Evolutionary conservation across 2,329 filamentous ascomycete species (phyloP).

Genomic region (Talaromyces sp.): DNA sequence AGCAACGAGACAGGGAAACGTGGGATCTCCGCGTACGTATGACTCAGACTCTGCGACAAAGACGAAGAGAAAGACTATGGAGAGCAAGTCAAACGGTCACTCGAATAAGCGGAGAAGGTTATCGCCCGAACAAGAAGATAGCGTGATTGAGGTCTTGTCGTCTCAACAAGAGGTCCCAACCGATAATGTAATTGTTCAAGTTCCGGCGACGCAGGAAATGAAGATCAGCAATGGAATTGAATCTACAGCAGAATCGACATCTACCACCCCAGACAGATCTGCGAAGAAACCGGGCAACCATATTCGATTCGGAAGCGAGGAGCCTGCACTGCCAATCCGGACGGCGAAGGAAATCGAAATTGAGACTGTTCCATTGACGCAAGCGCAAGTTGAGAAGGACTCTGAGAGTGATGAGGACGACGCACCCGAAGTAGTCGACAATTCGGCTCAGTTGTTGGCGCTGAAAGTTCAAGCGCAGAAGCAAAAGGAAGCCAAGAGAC

Average conservation of each 20-base stretch:
- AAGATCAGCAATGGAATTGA: neutral
- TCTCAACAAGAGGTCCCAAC: conserved; percentile 13
- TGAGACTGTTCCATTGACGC: conserved; percentile 21
- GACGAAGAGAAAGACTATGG: conserved; percentile 37
- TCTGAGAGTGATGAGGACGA: conserved; percentile 32
- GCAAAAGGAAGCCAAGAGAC: conserved; percentile 38
- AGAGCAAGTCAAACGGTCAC: conserved; percentile 26
- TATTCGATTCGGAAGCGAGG: conserved; percentile 45
- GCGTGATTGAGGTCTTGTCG: conserved; percentile 22
- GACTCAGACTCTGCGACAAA: conserved; percentile 22
- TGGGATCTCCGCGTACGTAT: conserved; percentile 24
- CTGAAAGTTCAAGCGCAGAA: conserved; percentile 42
- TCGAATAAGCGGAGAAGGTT: conserved; percentile 38
- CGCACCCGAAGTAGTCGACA: conserved; percentile 45
- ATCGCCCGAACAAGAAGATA: conserved; percentile 22
- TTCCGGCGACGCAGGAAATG: conserved; percentile 7
- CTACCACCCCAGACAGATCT: neutral
- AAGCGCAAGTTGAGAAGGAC: conserved; percentile 8
- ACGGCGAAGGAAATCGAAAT: conserved; percentile 25
- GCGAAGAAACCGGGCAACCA: conserved; percentile 24
- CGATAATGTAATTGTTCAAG: conserved; percentile 11
- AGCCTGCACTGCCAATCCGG: conserved; percentile 32
- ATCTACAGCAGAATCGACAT: neutral
- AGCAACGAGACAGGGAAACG: conserved; percentile 32
- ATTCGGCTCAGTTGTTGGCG: conserved; percentile 39